These are phyloP conservation scores for Byssochlamys sp. DNA, from an alignment of 2,329 filamentous ascomycete genomes.

Conservation along the genomic window DNA sequence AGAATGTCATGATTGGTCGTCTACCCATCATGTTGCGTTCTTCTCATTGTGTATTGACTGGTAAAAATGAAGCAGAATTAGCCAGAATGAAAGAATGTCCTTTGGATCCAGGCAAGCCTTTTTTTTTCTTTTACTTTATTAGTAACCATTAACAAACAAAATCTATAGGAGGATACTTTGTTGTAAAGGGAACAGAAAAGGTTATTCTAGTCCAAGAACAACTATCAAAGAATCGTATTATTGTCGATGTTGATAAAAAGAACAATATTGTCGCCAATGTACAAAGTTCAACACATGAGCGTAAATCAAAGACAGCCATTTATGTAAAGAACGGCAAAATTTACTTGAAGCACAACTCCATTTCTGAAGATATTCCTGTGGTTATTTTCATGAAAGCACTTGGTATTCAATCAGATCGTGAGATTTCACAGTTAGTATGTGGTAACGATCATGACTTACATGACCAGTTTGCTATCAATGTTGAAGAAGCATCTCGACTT, in stretches of 20 bases:
- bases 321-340: conserved; percentile 88
- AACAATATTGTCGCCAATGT: conserved; percentile 93
- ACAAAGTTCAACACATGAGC: conserved; percentile 91
- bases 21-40: conserved; percentile 96
- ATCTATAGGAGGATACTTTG: conserved; percentile 99
- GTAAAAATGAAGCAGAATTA: conserved; percentile 80
- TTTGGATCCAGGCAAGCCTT: conserved; percentile 83
- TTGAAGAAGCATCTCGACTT: conserved; percentile 77
- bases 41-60: conserved; percentile 77
- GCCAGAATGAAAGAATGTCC: conserved; percentile 89
- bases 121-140: too few species aligned
- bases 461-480: conserved; percentile 89
- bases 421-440: conserved; percentile 83
- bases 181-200: conserved; percentile 95
- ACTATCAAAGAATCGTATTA: conserved; percentile 96
- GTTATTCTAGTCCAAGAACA: conserved; percentile 98
- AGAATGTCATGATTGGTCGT: conserved; percentile 68
- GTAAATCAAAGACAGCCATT: conserved; percentile 96
- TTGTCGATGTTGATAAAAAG: conserved; percentile 85
- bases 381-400: conserved; percentile 87
- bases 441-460: conserved; percentile 82
- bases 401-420: conserved; percentile 85
- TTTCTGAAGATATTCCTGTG: conserved; percentile 89
- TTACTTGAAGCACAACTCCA: conserved; percentile 80
- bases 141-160: too few species aligned